Conservation (phyloP, 169 alveolate species). For the Theileria equi region DNA sequence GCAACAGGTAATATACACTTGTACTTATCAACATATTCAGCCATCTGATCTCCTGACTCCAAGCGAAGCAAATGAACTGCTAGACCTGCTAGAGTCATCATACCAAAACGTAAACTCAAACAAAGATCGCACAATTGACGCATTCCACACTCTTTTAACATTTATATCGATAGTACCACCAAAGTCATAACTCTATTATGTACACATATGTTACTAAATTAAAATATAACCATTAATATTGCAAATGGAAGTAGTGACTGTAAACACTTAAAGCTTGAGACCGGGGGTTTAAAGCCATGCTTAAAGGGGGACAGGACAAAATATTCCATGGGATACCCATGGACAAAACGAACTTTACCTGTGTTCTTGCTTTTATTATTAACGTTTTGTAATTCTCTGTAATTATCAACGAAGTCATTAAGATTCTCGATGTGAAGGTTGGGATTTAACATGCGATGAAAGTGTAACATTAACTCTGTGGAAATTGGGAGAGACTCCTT, state of each 20-base stretch:
- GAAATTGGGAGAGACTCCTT: slow-evolving; percentile 80
- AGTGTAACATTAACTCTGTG: slow-evolving; percentile 77
- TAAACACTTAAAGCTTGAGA: neutral
- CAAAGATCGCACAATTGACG: slow-evolving; percentile 46
- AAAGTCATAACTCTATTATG: neutral
- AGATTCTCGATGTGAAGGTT: slow-evolving; percentile 50
- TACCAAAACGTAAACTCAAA: slow-evolving; percentile 55
- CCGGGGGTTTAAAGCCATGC: neutral
- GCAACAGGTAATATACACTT: slow-evolving; percentile 14
- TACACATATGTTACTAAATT: neutral
- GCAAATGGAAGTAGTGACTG: neutral
- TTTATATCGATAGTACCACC: slow-evolving; percentile 57
- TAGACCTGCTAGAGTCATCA: slow-evolving; percentile 62
- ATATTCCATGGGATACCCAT: slow-evolving; percentile 79
- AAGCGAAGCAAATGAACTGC: slow-evolving; percentile 50
- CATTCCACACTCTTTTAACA: slow-evolving; percentile 55
- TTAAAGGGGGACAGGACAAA: slow-evolving; percentile 66
- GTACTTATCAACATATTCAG: neutral
- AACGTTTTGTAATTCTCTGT: slow-evolving; percentile 72
- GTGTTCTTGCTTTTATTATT: slow-evolving; percentile 64
- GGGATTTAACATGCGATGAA: slow-evolving; percentile 78
- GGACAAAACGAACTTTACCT: slow-evolving; percentile 75
- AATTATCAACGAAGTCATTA: slow-evolving; percentile 59
- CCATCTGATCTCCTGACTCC: slow-evolving; percentile 29
- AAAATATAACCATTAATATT: neutral